These are phyloP conservation scores for Hericium rajendrae DNA, from an alignment of 768 basidiomycete genomes.

Conservation along the genomic window DNA sequence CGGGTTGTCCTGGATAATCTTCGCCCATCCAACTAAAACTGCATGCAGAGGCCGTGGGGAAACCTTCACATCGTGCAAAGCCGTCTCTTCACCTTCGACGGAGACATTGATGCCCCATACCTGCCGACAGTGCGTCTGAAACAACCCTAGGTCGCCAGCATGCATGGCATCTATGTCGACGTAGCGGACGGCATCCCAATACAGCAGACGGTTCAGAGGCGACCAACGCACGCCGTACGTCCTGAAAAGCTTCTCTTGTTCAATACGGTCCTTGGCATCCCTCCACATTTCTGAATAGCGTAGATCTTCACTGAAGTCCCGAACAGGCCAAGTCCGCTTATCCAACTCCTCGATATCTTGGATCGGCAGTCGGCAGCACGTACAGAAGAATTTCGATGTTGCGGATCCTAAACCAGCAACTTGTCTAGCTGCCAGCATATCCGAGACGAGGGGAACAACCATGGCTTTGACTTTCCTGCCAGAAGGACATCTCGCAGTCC, in stretches of 20 bases:
- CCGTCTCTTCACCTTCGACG: not conserved
- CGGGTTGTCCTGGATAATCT: not conserved
- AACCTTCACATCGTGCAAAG: not conserved
- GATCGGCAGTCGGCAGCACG: not conserved
- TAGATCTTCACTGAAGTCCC: not conserved
- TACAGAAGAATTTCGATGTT: not conserved
- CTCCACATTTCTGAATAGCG: not conserved
- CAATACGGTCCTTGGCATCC: not conserved
- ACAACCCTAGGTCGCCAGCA: not conserved
- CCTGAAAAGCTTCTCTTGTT: not conserved
- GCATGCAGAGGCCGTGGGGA: not conserved
- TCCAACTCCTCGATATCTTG: not conserved
- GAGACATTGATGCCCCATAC: not conserved
- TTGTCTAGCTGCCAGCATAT: not conserved
- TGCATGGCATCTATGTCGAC: not conserved
- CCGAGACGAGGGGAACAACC: not conserved
- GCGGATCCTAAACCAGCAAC: not conserved
- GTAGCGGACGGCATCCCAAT: not conserved
- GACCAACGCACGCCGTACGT: not conserved
- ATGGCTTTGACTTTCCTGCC: not conserved
- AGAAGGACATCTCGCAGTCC: not conserved
- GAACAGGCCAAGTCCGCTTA: not conserved
- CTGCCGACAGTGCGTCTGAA: not conserved
- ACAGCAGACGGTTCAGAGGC: not conserved
- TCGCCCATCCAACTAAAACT: not conserved